These are phyloP conservation scores for Arachnomyces sp. DNA, from an alignment of 2,329 filamentous ascomycete species.

Conservation along the genomic window DNA sequence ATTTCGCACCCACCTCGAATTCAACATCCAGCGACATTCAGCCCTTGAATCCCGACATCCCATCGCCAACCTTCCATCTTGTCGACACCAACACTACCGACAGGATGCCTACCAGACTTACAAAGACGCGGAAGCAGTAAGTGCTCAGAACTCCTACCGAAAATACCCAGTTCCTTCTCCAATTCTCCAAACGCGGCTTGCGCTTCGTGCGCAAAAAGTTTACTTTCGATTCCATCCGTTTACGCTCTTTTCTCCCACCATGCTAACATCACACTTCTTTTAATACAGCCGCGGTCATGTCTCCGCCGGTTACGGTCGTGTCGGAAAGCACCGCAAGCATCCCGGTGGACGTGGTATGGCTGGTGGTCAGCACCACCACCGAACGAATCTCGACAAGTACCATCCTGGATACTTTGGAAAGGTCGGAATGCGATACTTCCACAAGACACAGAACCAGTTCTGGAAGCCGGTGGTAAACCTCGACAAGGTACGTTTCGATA, in stretches of 20 bases:
- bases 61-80: slow-evolving; percentile 33
- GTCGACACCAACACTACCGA: slow-evolving; percentile 34
- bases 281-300: slow-evolving; percentile 81
- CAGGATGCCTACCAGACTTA: slow-evolving; percentile 47
- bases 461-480: slow-evolving; percentile 99
- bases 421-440: slow-evolving; percentile 93
- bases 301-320: slow-evolving; percentile 93
- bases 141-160: slow-evolving; percentile 19
- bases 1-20: slow-evolving; percentile 29
- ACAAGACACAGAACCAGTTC: slow-evolving; percentile 90
- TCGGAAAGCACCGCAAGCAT: slow-evolving; percentile 97
- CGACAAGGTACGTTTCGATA: slow-evolving; percentile 69
- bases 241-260: neutral
- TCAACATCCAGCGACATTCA: slow-evolving; percentile 26
- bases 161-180: neutral
- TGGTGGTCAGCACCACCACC: slow-evolving; percentile 98
- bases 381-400: slow-evolving; percentile 89
- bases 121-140: slow-evolving; percentile 44
- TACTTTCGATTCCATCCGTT: neutral
- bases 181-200: slow-evolving; percentile 3
- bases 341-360: slow-evolving; percentile 76
- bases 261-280: slow-evolving; percentile 18
- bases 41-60: slow-evolving; percentile 24
- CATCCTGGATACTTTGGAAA: slow-evolving; percentile 99
- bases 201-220: neutral